Evolutionary conservation across 1,284 basidiomycete genomes (phyloP).

Genomic region (Cutaneotrichosporon cutaneum): DNA sequence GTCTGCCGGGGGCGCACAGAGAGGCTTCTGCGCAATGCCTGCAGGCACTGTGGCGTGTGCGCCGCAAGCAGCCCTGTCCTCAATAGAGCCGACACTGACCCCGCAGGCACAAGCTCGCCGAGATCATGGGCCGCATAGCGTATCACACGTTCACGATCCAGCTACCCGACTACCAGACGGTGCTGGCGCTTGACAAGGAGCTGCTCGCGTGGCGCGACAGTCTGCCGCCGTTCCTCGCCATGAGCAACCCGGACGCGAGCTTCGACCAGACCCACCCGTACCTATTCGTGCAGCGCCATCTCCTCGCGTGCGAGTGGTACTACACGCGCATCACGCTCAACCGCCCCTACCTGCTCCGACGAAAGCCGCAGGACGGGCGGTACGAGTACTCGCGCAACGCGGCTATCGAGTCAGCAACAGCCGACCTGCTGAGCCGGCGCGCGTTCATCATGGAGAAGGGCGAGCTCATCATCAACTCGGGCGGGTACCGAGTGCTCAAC

Average conservation of each 20-base stretch:
- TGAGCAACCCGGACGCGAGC: slow-evolving; percentile 47
- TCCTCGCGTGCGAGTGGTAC: slow-evolving; percentile 51
- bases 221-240: slow-evolving; percentile 49
- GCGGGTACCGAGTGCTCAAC: slow-evolving; percentile 52
- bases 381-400: slow-evolving; percentile 54
- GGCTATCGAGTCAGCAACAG: slow-evolving; percentile 54
- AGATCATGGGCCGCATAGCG: slow-evolving; percentile 54
- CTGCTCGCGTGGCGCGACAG: slow-evolving; percentile 51
- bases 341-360: slow-evolving; percentile 51
- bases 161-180: slow-evolving; percentile 53
- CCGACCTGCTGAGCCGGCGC: slow-evolving; percentile 51
- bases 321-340: slow-evolving; percentile 52
- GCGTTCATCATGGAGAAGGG: slow-evolving; percentile 54
- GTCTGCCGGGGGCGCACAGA: neutral
- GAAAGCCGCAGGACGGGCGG: slow-evolving; percentile 50
- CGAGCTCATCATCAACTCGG: slow-evolving; percentile 51
- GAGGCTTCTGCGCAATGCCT: neutral
- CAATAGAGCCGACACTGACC: slow-evolving; percentile 9
- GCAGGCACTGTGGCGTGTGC: neutral
- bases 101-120: slow-evolving; percentile 48
- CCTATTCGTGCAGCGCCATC: slow-evolving; percentile 52
- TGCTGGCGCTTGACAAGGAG: slow-evolving; percentile 54
- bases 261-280: slow-evolving; percentile 48
- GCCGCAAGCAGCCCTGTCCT: neutral
- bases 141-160: slow-evolving; percentile 55